Base-by-base conservation (phyloP, 768 basidiomycete species). In the Lactarius indigo region DNA sequence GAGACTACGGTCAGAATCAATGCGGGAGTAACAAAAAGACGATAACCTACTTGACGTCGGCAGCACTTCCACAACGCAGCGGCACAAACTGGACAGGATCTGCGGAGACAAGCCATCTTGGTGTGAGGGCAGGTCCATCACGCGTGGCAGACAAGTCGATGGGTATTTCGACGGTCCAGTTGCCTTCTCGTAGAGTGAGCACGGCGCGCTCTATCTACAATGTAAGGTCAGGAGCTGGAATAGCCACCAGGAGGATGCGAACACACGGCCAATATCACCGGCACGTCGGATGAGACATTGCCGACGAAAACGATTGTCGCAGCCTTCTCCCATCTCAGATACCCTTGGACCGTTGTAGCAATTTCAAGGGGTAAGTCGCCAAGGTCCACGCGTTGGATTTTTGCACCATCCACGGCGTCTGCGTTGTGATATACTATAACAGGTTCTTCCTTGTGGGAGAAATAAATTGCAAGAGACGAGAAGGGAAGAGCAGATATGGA, bases 121-220 rank as follows among this genome's bases (percentile, higher is more conserved):
- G 77, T 15, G 73, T 66, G 9, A 59, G 60, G 30, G 69, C 12
- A 18, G 72, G 68, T 35, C 77, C 78, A 41, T 77, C 76, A 10
- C 80, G 80, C 35, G 75, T 70, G 20, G 71, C 73, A 63, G 76
- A 77, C 1, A 84, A 81, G 26, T 81, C 78, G 59, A 87, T 78
- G 0, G 86, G 84, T 37, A 94, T 75, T 52, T 89, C 81, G 30
- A 94, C 79, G 52, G 78, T 83, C 92, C 92, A 94, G 33, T 75
- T 78, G 42, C 84, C 84, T 74, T 89, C 82, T 63, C 81, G 79
- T 30, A 93, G 72, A 0, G 80, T 84, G 42, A 87, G 67, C 2
- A 84, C 73, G 1, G 89, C 72, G 70, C 80, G 86, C 79, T 74
- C 71, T n/a, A 76, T 65, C 78, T 75, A 30, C 3, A 44, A 62